Evolutionary conservation across 768 basidiomycete species (phyloP).

Genomic region (Podaxis sp.): DNA sequence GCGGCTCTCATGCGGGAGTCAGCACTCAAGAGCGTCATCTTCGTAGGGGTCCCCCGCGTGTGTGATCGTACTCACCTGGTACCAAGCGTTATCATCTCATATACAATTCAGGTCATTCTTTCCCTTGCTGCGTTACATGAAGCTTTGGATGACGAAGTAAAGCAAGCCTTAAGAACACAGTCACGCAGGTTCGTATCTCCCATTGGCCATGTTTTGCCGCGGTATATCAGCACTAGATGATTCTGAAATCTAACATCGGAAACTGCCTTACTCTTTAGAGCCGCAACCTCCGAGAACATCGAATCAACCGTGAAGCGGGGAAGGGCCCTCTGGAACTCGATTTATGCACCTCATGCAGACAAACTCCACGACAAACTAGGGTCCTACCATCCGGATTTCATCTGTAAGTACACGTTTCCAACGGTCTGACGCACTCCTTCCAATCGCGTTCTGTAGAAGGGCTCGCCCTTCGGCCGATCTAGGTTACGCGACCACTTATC

Average conservation of each 20-base stretch:
- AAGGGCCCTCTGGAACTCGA: slow-evolving; percentile 75
- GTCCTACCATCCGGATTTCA: slow-evolving; percentile 92
- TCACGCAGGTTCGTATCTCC: slow-evolving; percentile 55
- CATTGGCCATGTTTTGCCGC: slow-evolving; percentile 15
- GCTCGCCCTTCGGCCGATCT: slow-evolving; percentile 10
- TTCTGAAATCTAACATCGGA: slow-evolving; percentile 15
- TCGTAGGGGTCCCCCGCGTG: slow-evolving; percentile 85
- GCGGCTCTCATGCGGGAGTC: slow-evolving; percentile 89
- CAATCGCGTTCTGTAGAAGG: slow-evolving; percentile 26
- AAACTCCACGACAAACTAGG: slow-evolving; percentile 88
- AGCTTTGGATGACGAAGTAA: slow-evolving; percentile 82
- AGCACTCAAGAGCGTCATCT: slow-evolving; percentile 86
- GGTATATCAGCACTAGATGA: slow-evolving; percentile 15
- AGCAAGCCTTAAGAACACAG: slow-evolving; percentile 60
- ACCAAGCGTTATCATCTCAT: slow-evolving; percentile 8
- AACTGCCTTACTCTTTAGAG: slow-evolving; percentile 39
- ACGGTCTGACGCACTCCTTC: slow-evolving; percentile 30
- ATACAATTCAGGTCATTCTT: slow-evolving; percentile 68
- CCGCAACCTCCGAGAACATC: slow-evolving; percentile 61
- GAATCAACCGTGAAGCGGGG: slow-evolving; percentile 71
- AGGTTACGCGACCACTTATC: slow-evolving; percentile 4
- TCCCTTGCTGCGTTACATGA: slow-evolving; percentile 75
- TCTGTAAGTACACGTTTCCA: slow-evolving; percentile 61
- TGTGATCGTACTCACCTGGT: slow-evolving; percentile 26
- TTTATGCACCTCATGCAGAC: slow-evolving; percentile 86